These are phyloP conservation scores for Eucalyptus lansdowneana DNA, from an alignment of 345 rosid genomes.

Conservation along the genomic window DNA sequence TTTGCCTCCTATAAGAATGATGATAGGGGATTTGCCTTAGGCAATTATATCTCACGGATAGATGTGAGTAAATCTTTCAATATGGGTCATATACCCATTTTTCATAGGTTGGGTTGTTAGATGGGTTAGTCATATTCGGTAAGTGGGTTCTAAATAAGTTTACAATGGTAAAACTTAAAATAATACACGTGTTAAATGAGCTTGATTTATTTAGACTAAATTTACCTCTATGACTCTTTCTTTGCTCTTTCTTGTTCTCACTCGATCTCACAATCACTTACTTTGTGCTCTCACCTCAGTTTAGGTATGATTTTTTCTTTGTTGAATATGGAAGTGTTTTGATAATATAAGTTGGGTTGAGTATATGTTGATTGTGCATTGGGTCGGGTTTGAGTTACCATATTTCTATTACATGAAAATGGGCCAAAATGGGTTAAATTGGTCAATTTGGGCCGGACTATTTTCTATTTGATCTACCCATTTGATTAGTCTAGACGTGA, in stretches of 20 bases:
- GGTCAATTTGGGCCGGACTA: accelerated
- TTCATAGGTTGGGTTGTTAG: no score
- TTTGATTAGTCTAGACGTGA: background rate
- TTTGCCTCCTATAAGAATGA: background rate
- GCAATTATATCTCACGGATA: background rate
- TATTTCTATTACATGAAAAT: no score
- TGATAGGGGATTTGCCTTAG: background rate
- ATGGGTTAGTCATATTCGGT: no score
- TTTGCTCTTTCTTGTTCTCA: no score
- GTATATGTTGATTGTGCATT: background rate
- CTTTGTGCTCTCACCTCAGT: background rate
- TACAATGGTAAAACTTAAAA: no score
- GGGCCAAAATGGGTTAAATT: accelerated
- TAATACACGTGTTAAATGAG: background rate
- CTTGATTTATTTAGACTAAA: no score
- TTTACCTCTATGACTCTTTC: background rate
- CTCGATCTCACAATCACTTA: background rate
- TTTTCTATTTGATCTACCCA: accelerated
- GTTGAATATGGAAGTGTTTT: background rate
- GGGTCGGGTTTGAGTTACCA: no score
- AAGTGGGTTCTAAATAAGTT: no score
- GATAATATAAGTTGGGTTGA: background rate
- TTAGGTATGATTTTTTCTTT: no score
- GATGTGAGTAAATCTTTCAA: background rate
- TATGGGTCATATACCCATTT: background rate